Evolutionary conservation across 768 basidiomycete genomes (phyloP).

Genomic region (Rhodotorula babjevae): DNA sequence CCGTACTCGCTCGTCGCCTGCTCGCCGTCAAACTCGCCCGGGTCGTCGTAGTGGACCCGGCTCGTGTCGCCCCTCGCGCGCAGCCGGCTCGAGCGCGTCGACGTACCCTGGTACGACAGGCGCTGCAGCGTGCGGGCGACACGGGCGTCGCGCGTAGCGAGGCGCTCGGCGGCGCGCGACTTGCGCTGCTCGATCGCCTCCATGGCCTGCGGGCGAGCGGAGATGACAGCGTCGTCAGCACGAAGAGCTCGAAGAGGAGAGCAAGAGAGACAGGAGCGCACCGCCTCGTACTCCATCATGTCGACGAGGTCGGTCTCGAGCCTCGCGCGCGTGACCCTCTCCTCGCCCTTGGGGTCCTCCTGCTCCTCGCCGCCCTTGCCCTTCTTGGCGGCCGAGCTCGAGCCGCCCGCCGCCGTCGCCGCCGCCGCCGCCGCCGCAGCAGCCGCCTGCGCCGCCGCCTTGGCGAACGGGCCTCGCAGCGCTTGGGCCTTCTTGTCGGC

Average conservation of each 20-base stretch:
- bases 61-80: neutral
- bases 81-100: constrained; percentile 1
- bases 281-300: constrained; percentile 13
- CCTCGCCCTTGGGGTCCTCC: constrained; percentile 18
- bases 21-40: neutral
- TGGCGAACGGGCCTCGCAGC: constrained; percentile 6
- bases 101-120: neutral
- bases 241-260: no score
- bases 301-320: constrained; percentile 18
- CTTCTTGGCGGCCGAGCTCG: neutral
- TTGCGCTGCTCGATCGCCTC: neutral
- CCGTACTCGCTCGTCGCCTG: neutral
- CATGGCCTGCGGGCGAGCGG: neutral
- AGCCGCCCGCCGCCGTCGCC: no score
- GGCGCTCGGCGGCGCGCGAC: constrained; percentile 9
- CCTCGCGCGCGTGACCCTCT: constrained; percentile 13
- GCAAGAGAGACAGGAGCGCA: neutral
- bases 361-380: constrained; percentile 7
- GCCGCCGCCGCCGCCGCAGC: no score
- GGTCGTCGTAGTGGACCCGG: constrained; percentile 1
- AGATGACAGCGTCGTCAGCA: no score
- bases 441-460: neutral
- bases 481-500: neutral
- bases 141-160: neutral
- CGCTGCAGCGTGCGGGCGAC: neutral